These are phyloP conservation scores for Aspergillus funiculosus DNA, from an alignment of 495 filamentous ascomycete genomes.

Conservation along the genomic window DNA sequence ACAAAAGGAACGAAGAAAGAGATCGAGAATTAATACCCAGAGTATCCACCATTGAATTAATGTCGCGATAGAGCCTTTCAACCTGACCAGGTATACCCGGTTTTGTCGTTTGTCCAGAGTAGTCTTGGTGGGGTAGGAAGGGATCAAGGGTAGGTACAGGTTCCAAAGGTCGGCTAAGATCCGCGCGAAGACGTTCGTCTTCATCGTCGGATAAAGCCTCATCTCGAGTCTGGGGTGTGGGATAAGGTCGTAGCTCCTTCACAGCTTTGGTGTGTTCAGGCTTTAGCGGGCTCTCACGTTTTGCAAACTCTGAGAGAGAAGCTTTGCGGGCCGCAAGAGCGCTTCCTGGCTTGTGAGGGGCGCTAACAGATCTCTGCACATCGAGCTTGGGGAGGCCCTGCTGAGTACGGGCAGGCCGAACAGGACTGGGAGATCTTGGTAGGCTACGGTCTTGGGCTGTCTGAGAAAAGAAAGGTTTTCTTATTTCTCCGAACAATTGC, in stretches of 20 bases:
- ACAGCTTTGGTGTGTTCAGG: constrained; percentile 21
- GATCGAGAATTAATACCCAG: constrained; percentile 80
- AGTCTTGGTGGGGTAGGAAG: constrained; percentile 66
- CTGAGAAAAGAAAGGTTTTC: constrained; percentile 53
- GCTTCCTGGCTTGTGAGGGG: constrained; percentile 42
- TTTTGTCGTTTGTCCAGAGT: constrained; percentile 51
- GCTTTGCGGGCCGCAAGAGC: constrained; percentile 37
- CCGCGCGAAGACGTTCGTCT: constrained; percentile 54
- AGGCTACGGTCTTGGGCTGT: constrained; percentile 46
- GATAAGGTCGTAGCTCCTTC: constrained; percentile 31
- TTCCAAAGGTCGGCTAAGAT: constrained; percentile 48
- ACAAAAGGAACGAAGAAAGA: constrained; percentile 61
- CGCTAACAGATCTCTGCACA: constrained; percentile 50
- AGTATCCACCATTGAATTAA: constrained; percentile 94
- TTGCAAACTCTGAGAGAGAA: constrained; percentile 33
- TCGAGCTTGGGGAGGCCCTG: constrained; percentile 47
- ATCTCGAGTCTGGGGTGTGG: constrained; percentile 30
- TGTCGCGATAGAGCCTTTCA: constrained; percentile 82
- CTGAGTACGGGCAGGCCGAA: constrained; percentile 46
- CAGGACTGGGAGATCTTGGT: constrained; percentile 74
- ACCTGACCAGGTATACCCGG: constrained; percentile 68
- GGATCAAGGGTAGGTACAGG: constrained; percentile 50
- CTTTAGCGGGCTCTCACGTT: constrained; percentile 27
- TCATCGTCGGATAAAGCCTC: constrained; percentile 51
- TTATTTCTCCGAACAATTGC: constrained; percentile 64